These are phyloP conservation scores for Diplodia corticola DNA, from an alignment of 2,329 filamentous ascomycete species.

Conservation along the genomic window DNA sequence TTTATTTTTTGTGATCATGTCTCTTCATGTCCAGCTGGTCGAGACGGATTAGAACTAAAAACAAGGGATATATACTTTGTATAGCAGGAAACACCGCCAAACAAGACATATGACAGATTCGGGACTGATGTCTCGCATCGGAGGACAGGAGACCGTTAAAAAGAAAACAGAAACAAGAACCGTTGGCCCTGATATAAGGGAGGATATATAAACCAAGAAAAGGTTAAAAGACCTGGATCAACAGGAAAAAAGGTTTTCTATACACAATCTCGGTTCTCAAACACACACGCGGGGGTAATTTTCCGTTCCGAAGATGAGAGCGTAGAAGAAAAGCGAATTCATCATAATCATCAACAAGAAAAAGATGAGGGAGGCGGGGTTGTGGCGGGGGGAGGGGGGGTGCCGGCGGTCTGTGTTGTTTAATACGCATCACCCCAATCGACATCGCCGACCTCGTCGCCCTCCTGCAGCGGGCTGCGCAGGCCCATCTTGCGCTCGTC, in stretches of 20 bases:
- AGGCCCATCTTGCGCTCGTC: conserved; percentile 62
- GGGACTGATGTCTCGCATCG: not conserved
- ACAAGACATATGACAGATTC: not conserved
- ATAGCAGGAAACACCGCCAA: not conserved
- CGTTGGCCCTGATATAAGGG: not conserved
- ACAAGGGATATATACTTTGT: not conserved
- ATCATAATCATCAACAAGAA: conserved; percentile 1
- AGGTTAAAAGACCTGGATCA: not conserved
- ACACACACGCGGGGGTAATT: not conserved
- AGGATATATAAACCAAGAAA: conserved; percentile 2
- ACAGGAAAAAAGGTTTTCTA: not conserved
- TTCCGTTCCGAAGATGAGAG: not conserved
- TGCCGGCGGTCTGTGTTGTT: not conserved
- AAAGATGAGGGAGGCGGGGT: not conserved
- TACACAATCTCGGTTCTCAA: conserved; percentile 13
- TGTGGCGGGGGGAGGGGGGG: too few species aligned
- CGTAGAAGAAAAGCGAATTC: not conserved
- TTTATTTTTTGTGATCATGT: not conserved
- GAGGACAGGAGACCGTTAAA: not conserved
- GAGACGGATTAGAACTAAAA: not conserved
- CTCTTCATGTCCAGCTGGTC: not conserved
- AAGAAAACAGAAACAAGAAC: not conserved
- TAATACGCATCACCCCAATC: conserved; percentile 23
- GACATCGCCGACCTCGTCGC: conserved; percentile 33
- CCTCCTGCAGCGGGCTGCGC: conserved; percentile 42